Evolutionary conservation across 768 basidiomycete genomes (phyloP), one percentile per base, ranked within the genome.

Genomic region (Roridomyces roridus): DNA sequence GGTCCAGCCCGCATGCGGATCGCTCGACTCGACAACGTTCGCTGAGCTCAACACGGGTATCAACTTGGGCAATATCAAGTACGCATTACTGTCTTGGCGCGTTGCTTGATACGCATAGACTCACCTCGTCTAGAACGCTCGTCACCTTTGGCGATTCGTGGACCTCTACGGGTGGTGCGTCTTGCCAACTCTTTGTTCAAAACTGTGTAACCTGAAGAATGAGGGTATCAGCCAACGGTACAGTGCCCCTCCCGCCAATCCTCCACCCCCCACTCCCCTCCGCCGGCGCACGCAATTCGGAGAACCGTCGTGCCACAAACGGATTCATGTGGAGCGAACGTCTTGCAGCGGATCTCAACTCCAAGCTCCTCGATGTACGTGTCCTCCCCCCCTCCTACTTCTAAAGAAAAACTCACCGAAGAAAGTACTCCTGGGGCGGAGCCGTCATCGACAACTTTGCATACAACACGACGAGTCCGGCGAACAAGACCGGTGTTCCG

Each of bases 371-470:
- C 18, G 67, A 73, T 52, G 63, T 67, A 36, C 40, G 31, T 15
- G 15, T 34, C 3, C 10, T n/a, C n/a, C n/a, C n/a, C n/a, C n/a
- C n/a, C n/a, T n/a, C 31, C 7, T 34, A 8, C 31, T 34, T 34
- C 31, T 3, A 34, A 34, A 34, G 15, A 10, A 8, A 15, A 34
- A 8, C 31, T n/a, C n/a, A n/a, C n/a, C n/a, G n/a, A 8, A 34
- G 31, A 34, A 15, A 73, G 72, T 71, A 73, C 25, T 69, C 72
- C 11, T 72, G 71, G 70, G 72, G 71, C 28, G 72, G 71, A 12
- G 72, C 72, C 20, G 54, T 73, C 12, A 72, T 72, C 43, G 66
- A 73, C 49, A 71, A 71, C 53, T 69, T 68, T 47, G 72, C 69
- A 0, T 73, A 68, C 59, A 73, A 72, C 44, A 70, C 70, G 15